Base-by-base conservation (phyloP, 441 rosid species). In the Corymbia citriodora region DNA sequence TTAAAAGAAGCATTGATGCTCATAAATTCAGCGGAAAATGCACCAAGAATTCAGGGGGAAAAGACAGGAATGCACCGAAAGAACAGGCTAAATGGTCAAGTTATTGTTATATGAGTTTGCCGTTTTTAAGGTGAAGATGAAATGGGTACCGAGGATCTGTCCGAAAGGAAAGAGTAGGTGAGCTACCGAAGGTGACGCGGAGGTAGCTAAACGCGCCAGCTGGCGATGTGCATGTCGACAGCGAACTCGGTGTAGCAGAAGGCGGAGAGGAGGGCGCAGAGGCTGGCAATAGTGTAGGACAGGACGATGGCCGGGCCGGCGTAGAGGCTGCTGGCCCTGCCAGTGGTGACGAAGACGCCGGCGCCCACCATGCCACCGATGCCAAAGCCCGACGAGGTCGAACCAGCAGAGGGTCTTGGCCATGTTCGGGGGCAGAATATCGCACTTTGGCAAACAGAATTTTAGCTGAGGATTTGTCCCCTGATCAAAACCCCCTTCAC, bases 341-440 rank as follows among this genome's bases (percentile, higher is more conserved):
- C 99, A 18, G 98, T 93, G 63, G 97, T 95, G 88, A 98, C 97
- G 87, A 98, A 98, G 6, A 97, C 97, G 3, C 99, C 99, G 63
- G 99, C 98, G 16, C 99, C 99, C 19, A 98, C 97, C 99, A 98
- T 97, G 36, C 99, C 99, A 15, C 99, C 99, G 89, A 98, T 93
- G 87, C 99, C 99, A 81, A 81, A 98, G 92, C 11, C 98, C 97
- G 83, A 98, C 93, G 65, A 97, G 96, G 93, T 98, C 99, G 87
- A 92, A 94, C 98, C 99, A 97, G 3, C 97, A 95, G 88, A 98
- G 97, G 70, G 95, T 95, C 87, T 92, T 94, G 23, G 93, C 96
- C 98, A 98, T 94, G 89, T 93, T 91, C 2, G 96, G 90, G 99
- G 87, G 99, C 99, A 13, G 99, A 97, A 40, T 29, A 91, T 96